Evolutionary conservation across 148 eudicot genomes (phyloP).

Genomic region (Rhododendron molle): DNA sequence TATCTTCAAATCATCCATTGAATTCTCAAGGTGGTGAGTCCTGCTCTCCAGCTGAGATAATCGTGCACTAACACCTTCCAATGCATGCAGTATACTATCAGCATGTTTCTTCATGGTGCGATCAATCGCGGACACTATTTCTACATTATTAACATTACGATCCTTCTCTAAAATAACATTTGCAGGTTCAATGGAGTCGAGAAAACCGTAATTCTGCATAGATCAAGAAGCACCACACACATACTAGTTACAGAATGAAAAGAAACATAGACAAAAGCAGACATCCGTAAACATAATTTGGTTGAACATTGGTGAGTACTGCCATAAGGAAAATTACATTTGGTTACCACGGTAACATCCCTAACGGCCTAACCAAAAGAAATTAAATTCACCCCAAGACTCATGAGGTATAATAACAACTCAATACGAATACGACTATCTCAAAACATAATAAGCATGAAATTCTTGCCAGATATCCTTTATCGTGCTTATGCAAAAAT

Average conservation of each 20-base stretch:
- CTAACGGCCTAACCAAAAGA: neutral
- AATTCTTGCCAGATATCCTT: neutral
- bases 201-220: constrained; percentile 65
- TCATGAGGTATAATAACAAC: neutral
- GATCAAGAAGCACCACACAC: constrained; percentile 8
- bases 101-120: constrained; percentile 64
- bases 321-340: neutral
- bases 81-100: constrained; percentile 64
- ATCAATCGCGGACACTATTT: constrained; percentile 73
- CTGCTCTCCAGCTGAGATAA: constrained; percentile 78
- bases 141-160: constrained; percentile 38
- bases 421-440: neutral
- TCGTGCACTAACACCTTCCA: constrained; percentile 73
- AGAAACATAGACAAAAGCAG: neutral
- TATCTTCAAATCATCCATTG: constrained; percentile 78
- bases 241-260: neutral
- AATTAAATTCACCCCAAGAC: neutral
- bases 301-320: neutral
- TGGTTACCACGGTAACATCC: neutral
- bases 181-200: constrained; percentile 51
- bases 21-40: constrained; percentile 62
- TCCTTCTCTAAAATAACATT: constrained; percentile 54
- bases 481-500: neutral
- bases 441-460: neutral
- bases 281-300: neutral